Conservation (phyloP, 2,329 filamentous ascomycete genomes). For the Tolypocladium capitatum region DNA sequence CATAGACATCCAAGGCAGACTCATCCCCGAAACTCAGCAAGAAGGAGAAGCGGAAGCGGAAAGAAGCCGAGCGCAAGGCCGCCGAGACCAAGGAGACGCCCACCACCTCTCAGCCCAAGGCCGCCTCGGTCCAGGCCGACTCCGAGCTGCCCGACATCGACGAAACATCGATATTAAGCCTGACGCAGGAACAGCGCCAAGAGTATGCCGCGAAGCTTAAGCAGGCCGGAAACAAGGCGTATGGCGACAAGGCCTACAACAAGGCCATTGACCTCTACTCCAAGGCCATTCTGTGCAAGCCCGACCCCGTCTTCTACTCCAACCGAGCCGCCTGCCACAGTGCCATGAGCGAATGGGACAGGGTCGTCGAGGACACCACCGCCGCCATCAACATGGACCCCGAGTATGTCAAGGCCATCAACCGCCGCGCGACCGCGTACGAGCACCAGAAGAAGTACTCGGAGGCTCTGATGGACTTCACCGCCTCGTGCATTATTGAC, state of each 20-base stretch:
- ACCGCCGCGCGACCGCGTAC: conserved; percentile 91
- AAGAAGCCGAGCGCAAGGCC: conserved; percentile 57
- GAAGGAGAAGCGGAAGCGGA: conserved; percentile 80
- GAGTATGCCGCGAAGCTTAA: conserved; percentile 86
- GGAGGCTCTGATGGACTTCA: conserved; percentile 93
- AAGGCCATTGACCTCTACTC: conserved; percentile 89
- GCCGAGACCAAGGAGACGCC: conserved; percentile 28
- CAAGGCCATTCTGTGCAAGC: conserved; percentile 91
- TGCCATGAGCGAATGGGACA: conserved; percentile 82
- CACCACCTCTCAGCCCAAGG: conserved; percentile 29
- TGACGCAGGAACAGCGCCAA: conserved; percentile 57
- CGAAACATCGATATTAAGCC: conserved; percentile 38
- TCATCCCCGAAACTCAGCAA: conserved; percentile 64
- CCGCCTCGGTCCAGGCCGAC: conserved; percentile 40
- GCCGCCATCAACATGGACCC: conserved; percentile 87
- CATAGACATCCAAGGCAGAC: conserved; percentile 30
- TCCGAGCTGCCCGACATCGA: conserved; percentile 59
- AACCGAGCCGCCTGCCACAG: conserved; percentile 98
- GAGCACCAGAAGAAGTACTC: conserved; percentile 85
- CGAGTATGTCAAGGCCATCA: conserved; percentile 95
- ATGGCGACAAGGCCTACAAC: conserved; percentile 86
- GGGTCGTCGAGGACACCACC: conserved; percentile 93
- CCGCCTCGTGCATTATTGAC: conserved; percentile 97
- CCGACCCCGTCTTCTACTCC: conserved; percentile 96
- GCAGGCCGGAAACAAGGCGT: conserved; percentile 90